These are phyloP conservation scores for Xylaria sp. DNA, from an alignment of 2,329 filamentous ascomycete genomes.

Conservation along the genomic window DNA sequence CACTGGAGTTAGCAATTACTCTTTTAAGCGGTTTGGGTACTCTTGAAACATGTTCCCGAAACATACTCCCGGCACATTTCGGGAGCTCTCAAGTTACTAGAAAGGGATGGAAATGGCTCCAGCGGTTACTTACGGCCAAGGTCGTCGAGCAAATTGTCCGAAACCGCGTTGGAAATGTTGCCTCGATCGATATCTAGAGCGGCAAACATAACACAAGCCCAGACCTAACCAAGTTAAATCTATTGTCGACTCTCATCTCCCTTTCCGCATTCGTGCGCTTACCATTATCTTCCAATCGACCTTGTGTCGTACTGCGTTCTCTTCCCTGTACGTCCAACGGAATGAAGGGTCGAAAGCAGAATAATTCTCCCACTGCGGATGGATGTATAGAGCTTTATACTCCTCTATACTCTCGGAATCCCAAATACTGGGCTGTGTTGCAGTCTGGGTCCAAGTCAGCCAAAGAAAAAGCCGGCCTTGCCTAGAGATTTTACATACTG, in stretches of 20 bases:
- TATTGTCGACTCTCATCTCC: slow-evolving; percentile 14
- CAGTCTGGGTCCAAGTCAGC: slow-evolving; percentile 45
- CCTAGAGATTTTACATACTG: slow-evolving; percentile 36
- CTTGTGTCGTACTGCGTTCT: slow-evolving; percentile 50
- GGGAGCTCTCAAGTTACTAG: no score
- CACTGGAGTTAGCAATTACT: no score
- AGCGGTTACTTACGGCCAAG: no score
- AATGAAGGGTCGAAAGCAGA: slow-evolving; percentile 50
- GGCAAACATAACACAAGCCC: slow-evolving; percentile 46
- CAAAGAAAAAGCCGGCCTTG: not conserved
- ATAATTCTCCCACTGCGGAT: slow-evolving; percentile 53
- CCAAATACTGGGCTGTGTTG: slow-evolving; percentile 54
- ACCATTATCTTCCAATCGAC: slow-evolving; percentile 55
- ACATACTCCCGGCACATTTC: no score
- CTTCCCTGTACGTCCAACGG: slow-evolving; percentile 53
- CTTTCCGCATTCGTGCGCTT: slow-evolving; percentile 17
- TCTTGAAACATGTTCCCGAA: no score
- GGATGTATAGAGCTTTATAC: slow-evolving; percentile 52
- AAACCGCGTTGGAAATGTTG: slow-evolving; percentile 50
- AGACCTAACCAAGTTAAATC: slow-evolving; percentile 43
- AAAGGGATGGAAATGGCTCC: no score
- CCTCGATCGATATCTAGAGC: slow-evolving; percentile 42
- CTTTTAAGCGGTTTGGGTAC: no score
- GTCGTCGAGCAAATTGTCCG: slow-evolving; percentile 51
- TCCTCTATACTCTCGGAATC: slow-evolving; percentile 52